phyloP scores from a whole-genome alignment of 139 green algal genomes.

The Edaphochlamys debaryana region DNA sequence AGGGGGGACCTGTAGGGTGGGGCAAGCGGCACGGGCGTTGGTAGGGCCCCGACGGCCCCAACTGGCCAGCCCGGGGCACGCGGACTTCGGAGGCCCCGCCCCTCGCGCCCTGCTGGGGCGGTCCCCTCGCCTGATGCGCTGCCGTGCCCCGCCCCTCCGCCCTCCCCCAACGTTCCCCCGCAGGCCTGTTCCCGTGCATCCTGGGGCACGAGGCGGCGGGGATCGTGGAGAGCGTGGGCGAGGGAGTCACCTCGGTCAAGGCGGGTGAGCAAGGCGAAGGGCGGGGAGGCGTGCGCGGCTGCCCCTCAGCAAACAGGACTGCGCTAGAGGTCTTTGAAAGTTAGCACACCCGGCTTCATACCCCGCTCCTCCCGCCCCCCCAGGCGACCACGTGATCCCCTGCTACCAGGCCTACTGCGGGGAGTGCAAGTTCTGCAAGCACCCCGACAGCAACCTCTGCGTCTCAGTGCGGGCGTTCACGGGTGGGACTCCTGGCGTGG shows the following conservation, averaged over 20 bases:
- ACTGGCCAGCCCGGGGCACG: too few relatives aligned
- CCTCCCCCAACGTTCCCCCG: neutral
- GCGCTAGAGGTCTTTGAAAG: too few relatives aligned
- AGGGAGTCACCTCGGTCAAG: constrained; percentile 79
- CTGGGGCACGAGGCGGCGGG: constrained; percentile 97
- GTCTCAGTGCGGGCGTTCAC: constrained; percentile 82
- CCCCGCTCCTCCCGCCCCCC: neutral
- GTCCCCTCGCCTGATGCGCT: neutral
- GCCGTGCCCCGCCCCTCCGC: neutral
- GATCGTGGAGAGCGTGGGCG: constrained; percentile 96
- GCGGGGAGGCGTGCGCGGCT: too few relatives aligned
- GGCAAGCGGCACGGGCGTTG: too few relatives aligned
- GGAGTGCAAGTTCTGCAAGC: constrained; percentile 97
- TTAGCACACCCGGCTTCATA: neutral
- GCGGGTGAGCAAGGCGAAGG: constrained; percentile 33
- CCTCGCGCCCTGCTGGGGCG: too few relatives aligned
- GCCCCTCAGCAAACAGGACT: too few relatives aligned
- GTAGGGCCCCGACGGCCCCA: too few relatives aligned
- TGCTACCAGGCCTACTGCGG: constrained; percentile 93
- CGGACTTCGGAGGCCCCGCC: too few relatives aligned
- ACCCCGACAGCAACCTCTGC: constrained; percentile 96
- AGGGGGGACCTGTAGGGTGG: too few relatives aligned
- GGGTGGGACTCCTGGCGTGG: too few relatives aligned
- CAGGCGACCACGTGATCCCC: constrained; percentile 94
- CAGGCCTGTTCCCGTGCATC: constrained; percentile 96